Evolutionary conservation across 768 basidiomycete species (phyloP).

Genomic region (Tephrocybe rancida): DNA sequence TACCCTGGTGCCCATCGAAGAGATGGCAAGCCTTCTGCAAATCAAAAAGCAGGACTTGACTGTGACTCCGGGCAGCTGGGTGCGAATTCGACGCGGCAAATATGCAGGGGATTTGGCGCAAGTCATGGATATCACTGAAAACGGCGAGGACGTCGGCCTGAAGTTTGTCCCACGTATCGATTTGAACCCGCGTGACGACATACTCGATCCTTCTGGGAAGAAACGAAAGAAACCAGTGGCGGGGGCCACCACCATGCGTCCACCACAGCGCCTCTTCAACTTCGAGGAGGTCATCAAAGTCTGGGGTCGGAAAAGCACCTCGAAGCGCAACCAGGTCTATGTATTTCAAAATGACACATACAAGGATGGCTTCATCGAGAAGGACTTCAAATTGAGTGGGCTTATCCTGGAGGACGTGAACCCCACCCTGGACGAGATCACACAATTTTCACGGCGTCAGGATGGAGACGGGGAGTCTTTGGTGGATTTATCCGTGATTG

Average conservation of each 20-base stretch:
- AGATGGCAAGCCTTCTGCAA: conserved; percentile 95
- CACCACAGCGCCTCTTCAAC: conserved; percentile 92
- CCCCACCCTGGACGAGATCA: conserved; percentile 96
- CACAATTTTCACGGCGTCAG: conserved; percentile 78
- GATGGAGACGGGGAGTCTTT: conserved; percentile 68
- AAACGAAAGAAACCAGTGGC: conserved; percentile 70
- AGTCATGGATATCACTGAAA: conserved; percentile 92
- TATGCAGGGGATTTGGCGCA: conserved; percentile 96
- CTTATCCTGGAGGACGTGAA: conserved; percentile 87
- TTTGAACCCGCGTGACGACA: conserved; percentile 86
- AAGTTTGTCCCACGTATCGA: conserved; percentile 98
- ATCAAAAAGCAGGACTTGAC: conserved; percentile 94
- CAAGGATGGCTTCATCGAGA: conserved; percentile 94
- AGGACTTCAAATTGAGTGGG: conserved; percentile 85
- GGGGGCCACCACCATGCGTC: conserved; percentile 64
- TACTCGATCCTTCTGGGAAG: conserved; percentile 61
- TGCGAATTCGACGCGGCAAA: conserved; percentile 91
- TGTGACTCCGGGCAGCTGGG: conserved; percentile 88
- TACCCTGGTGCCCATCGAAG: conserved; percentile 89
- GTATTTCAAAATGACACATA: conserved; percentile 94
- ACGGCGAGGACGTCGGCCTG: conserved; percentile 89
- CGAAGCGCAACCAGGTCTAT: conserved; percentile 72
- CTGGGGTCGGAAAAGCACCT: conserved; percentile 77
- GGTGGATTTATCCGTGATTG: conserved; percentile 90
- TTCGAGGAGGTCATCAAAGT: conserved; percentile 89